A percentile compares a stretch with the other conserved stretches of the same genome.
These are phyloP conservation scores for Ascochyta rabiei DNA, from an alignment of 2,329 filamentous ascomycete species.

Conservation along the genomic window DNA sequence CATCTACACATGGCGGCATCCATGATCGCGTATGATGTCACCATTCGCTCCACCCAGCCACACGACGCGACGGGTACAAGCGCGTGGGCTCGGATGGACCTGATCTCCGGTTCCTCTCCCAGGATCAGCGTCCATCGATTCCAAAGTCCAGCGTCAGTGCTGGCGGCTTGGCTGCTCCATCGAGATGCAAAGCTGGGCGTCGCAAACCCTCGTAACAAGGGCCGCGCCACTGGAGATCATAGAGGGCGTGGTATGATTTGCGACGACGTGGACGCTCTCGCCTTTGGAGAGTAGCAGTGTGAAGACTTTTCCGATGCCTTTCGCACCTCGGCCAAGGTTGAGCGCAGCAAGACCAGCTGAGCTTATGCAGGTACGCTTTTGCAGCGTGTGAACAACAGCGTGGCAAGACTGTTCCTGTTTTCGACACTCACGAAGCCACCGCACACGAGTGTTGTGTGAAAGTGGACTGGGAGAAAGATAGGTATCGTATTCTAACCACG, in stretches of 20 bases:
- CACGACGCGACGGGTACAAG: conserved; percentile 1
- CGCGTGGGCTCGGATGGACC: background rate
- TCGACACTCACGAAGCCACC: background rate
- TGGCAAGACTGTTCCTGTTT: too few species aligned
- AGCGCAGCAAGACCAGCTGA: background rate
- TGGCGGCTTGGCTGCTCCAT: background rate
- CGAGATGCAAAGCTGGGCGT: background rate
- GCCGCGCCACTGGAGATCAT: background rate
- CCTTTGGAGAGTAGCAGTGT: background rate
- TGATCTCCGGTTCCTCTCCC: background rate
- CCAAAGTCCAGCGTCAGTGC: background rate
- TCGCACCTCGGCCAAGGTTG: background rate
- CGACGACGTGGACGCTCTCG: background rate
- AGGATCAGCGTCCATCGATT: background rate
- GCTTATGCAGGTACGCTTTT: conserved; percentile 9
- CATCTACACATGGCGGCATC: background rate
- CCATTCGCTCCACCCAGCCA: conserved; percentile 1
- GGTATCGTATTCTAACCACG: conserved; percentile 2
- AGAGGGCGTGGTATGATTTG: background rate
- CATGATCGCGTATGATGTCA: conserved; percentile 15
- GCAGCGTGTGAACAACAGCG: background rate
- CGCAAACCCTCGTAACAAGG: background rate
- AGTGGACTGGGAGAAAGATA: background rate
- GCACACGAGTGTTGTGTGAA: background rate
- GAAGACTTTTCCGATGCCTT: background rate